phyloP scores from a whole-genome alignment of 2,329 filamentous ascomycete genomes.

The Trichoderma sp. region DNA sequence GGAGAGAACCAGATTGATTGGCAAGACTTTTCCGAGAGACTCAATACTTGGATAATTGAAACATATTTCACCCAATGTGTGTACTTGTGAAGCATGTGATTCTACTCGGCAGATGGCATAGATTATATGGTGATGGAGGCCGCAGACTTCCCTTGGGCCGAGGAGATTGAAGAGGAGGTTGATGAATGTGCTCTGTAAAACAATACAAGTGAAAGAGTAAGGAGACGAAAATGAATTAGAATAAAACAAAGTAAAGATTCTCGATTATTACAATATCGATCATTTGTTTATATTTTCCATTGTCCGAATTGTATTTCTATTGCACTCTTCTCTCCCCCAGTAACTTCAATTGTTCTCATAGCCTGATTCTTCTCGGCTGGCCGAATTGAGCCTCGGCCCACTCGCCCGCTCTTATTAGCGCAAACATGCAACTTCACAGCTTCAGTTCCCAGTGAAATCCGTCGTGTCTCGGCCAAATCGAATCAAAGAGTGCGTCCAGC shows the following conservation, averaged over 20 bases:
- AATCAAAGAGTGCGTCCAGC: neutral
- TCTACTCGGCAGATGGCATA: neutral
- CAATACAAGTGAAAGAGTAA: neutral
- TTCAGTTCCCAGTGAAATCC: neutral
- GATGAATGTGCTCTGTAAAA: no score
- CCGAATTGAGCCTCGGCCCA: conserved; percentile 8
- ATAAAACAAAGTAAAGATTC: no score
- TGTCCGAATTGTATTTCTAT: no score
- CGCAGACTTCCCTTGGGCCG: neutral
- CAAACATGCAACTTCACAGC: neutral
- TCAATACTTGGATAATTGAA: neutral
- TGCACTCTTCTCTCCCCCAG: neutral
- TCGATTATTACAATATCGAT: no score
- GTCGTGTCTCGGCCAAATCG: neutral
- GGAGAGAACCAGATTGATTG: neutral
- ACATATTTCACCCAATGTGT: neutral
- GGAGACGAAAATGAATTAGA: no score
- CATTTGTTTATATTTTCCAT: no score
- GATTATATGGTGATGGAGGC: neutral
- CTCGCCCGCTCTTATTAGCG: neutral
- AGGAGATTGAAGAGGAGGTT: neutral
- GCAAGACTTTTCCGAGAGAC: neutral
- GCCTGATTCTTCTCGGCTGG: neutral
- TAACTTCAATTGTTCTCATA: neutral
- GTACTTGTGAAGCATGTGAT: neutral